A percentile compares a stretch with the other conserved stretches of the same genome.
Evolutionary conservation across 2,329 filamentous ascomycete species (phyloP).

Genomic region (Aspergillus sergii): DNA sequence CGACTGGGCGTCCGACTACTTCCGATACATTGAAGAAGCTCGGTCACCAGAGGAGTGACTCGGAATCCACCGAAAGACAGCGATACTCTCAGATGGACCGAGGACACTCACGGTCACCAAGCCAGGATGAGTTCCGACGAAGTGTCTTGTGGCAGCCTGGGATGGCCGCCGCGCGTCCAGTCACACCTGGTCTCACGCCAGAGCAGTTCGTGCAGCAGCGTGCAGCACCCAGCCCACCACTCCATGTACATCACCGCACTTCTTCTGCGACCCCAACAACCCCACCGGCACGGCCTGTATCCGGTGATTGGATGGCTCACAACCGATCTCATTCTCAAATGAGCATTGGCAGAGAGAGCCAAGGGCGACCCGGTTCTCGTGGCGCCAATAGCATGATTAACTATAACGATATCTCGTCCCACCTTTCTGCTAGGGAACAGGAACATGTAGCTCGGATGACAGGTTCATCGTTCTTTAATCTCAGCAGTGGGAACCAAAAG

Average conservation of each 20-base stretch:
- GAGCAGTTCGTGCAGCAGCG: conserved; percentile 85
- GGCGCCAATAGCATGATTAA: conserved; percentile 57
- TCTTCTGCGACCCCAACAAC: conserved; percentile 57
- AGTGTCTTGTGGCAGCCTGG: conserved; percentile 81
- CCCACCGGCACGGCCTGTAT: conserved; percentile 33
- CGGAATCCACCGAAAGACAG: conserved; percentile 36
- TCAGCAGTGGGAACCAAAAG: conserved; percentile 59
- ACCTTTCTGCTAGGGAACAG: conserved; percentile 83
- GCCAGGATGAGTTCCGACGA: conserved; percentile 58
- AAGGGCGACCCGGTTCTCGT: conserved; percentile 53
- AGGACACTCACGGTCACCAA: conserved; percentile 42
- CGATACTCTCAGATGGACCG: conserved; percentile 29
- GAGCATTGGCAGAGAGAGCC: conserved; percentile 26
- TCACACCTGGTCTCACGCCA: conserved; percentile 65
- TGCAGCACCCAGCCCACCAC: conserved; percentile 59
- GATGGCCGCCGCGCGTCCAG: conserved; percentile 52
- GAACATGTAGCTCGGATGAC: conserved; percentile 85
- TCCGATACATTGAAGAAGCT: conserved; percentile 53
- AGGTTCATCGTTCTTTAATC: conserved; percentile 71
- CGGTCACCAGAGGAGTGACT: conserved; percentile 34
- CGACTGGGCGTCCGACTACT: conserved; percentile 57
- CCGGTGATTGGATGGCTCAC: conserved; percentile 43
- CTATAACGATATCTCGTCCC: conserved; percentile 55
- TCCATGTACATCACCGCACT: conserved; percentile 63
- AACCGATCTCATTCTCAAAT: conserved; percentile 38